Conservation (phyloP, 495 filamentous ascomycete genomes). For the Darksidea phi region DNA sequence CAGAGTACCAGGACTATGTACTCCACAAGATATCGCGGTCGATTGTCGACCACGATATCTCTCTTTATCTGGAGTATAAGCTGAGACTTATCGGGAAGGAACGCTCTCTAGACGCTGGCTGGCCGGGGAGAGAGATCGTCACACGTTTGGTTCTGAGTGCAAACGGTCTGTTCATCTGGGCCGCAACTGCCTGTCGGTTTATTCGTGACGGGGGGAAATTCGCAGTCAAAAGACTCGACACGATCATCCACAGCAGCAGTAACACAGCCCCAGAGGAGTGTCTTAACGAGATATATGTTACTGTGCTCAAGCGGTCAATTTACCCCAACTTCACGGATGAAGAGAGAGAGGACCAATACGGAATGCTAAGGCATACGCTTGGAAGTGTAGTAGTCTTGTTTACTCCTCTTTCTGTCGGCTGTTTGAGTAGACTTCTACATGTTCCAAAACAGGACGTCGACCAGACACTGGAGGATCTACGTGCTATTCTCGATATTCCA, state of each 20-base stretch:
- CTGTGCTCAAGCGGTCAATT: no score
- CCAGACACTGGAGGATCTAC: constrained; percentile 25
- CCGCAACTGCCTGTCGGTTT: constrained; percentile 33
- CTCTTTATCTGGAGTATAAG: constrained; percentile 36
- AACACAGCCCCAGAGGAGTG: neutral
- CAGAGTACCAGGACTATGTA: constrained; percentile 25
- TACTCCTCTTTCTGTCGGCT: no score
- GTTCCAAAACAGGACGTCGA: constrained; percentile 3
- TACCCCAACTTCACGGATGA: neutral
- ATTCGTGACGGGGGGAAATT: constrained; percentile 7
- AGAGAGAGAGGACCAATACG: constrained; percentile 1
- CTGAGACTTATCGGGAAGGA: constrained; percentile 10
- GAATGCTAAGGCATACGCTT: constrained; percentile 26
- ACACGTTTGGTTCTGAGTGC: constrained; percentile 43
- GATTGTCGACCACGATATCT: constrained; percentile 44
- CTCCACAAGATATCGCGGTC: constrained; percentile 40
- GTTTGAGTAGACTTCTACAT: no score
- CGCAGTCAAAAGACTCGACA: constrained; percentile 20
- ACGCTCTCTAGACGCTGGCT: constrained; percentile 21
- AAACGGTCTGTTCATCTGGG: constrained; percentile 40
- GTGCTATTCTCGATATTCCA: constrained; percentile 44
- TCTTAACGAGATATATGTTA: constrained; percentile 5
- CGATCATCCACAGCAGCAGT: neutral
- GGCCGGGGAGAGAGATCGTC: constrained; percentile 45
- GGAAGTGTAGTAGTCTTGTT: constrained; percentile 42